A percentile compares a stretch with the other conserved stretches of the same genome.
phyloP scores from a whole-genome alignment of 2,329 filamentous ascomycete species.

The Xylariaceae sp. region DNA sequence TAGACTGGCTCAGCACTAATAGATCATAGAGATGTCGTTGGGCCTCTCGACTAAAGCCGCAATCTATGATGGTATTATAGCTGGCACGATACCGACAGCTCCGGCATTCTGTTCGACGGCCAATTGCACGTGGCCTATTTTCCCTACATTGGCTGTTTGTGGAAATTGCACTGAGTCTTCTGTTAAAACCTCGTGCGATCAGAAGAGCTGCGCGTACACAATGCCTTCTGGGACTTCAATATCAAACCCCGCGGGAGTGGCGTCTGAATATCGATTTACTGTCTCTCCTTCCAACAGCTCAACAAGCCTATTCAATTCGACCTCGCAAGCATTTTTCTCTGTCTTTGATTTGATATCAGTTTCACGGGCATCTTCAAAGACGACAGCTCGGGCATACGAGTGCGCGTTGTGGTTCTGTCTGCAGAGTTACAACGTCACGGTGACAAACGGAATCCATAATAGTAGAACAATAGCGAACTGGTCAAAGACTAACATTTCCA shows the following conservation, averaged over 20 bases:
- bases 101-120: slow-evolving; percentile 35
- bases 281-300: slow-evolving; percentile 34
- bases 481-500: slow-evolving; percentile 35
- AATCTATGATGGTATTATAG: slow-evolving; percentile 43
- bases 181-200: slow-evolving; percentile 18
- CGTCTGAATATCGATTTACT: slow-evolving; percentile 35
- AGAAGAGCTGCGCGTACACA: slow-evolving; percentile 35
- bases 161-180: slow-evolving; percentile 34
- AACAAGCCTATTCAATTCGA: slow-evolving; percentile 13
- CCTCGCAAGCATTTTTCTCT: slow-evolving; percentile 37
- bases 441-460: slow-evolving; percentile 34
- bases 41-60: slow-evolving; percentile 43
- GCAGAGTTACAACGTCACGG: slow-evolving; percentile 35
- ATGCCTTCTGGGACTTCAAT: slow-evolving; percentile 36
- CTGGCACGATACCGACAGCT: slow-evolving; percentile 32
- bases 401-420: slow-evolving; percentile 45
- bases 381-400: slow-evolving; percentile 31
- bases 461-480: slow-evolving; percentile 32
- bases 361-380: slow-evolving; percentile 26
- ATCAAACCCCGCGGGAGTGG: slow-evolving; percentile 19
- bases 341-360: slow-evolving; percentile 41
- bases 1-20: slow-evolving; percentile 5
- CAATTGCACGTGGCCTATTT: slow-evolving; percentile 42
- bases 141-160: slow-evolving; percentile 42
- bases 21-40: slow-evolving; percentile 22